Evolutionary conservation across 2,329 filamentous ascomycete genomes (phyloP), one percentile per base, ranked within the genome.

Genomic region (Ceratocystis cacaofunesta): DNA sequence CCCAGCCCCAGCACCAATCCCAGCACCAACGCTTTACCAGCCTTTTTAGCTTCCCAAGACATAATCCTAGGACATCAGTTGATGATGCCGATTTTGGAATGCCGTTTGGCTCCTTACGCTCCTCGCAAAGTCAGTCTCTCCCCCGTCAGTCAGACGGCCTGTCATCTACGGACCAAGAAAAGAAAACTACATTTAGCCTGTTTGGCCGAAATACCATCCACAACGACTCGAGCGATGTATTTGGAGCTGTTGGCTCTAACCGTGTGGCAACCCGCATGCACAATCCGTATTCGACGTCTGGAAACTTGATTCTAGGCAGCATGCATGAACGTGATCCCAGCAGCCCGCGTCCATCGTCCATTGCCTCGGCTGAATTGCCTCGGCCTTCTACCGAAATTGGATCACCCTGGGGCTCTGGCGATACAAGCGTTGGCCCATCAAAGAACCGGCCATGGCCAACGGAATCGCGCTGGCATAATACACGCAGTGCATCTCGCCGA

Each of bases 301-400:
- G 76, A 22, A 76, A 76, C 46, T 76, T 75, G 32, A 72, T 78
- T 6, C 77, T 79, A 61, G 79, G 82, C n/a, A 72, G 78, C 8
- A 77, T 79, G 61, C 79, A 82, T 25, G 82, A 85, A 19, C 77
- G 80, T 46, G 82, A 85, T 52, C 76, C 79, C 2, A 78, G 79
- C 72, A 80, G 81, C 72, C 86, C 88, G 1, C 79, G 88, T 19
- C 87, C 88, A 12, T 78, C 83, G 1, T 89, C 86, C 1, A 86
- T 87, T 67, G 83, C 84, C 15, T 89, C 86, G 0, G 80, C 80
- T 4, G 87, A 89, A 67, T 78, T 92, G 63, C 87, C 89, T 1
- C 81, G 89, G 61, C 90, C 89, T 5, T 92, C 89, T 0, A 88
- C 87, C 1, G 90, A 94, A 68, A 89, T 86, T 68, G 83, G 85